phyloP scores from a whole-genome alignment of 2,329 filamentous ascomycete species.

The Xylariaceae sp. region DNA sequence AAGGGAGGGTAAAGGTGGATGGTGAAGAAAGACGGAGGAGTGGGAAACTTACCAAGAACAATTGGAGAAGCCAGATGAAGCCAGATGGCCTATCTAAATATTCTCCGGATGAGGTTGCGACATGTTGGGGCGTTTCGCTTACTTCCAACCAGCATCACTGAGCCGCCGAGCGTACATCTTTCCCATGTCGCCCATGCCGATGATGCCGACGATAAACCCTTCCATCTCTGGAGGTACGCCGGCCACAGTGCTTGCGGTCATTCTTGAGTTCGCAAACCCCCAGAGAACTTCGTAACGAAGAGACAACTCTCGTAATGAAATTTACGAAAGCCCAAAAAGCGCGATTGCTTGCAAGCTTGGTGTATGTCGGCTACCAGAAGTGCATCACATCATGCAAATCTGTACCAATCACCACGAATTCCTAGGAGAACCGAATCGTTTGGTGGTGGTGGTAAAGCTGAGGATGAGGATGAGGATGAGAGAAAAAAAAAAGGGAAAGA shows the following conservation, averaged over 20 bases:
- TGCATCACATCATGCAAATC: too few relatives aligned
- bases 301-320: too few relatives aligned
- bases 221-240: constrained; percentile 47
- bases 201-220: constrained; percentile 79
- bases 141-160: constrained; percentile 95
- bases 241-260: constrained; percentile 4
- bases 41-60: constrained; percentile 35
- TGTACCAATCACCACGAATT: too few relatives aligned
- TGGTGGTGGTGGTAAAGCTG: too few relatives aligned
- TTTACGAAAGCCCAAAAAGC: background rate
- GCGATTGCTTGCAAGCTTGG: too few relatives aligned
- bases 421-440: too few relatives aligned
- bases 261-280: background rate
- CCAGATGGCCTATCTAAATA: too few relatives aligned
- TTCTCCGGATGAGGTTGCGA: background rate
- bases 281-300: background rate
- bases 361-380: too few relatives aligned
- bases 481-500: too few relatives aligned
- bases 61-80: too few relatives aligned
- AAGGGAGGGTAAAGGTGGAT: constrained; percentile 23
- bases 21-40: constrained; percentile 6
- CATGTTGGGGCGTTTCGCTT: constrained; percentile 45
- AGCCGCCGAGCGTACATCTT: constrained; percentile 93
- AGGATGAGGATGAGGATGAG: too few relatives aligned
- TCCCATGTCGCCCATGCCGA: constrained; percentile 99